Evolutionary conservation across 2,329 filamentous ascomycete genomes (phyloP), one percentile per base, ranked within the genome.

Genomic region (Paecilomyces variotii): DNA sequence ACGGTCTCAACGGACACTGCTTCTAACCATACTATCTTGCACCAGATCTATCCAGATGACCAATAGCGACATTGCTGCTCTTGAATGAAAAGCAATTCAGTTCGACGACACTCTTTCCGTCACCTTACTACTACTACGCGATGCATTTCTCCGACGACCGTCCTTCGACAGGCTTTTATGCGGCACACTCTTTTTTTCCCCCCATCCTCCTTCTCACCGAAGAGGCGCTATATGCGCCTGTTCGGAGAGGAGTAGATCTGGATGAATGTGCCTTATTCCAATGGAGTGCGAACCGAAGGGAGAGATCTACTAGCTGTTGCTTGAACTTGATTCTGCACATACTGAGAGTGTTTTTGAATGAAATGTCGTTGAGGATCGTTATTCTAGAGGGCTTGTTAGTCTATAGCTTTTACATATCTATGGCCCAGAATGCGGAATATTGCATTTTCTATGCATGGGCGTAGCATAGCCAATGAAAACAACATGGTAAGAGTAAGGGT

Each of bases 141-240:
- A 45, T 24, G 7, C 3, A n/a, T 9, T 45, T 39, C 19, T 45
- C 7, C 39, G 5, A 45, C 39, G n/a, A 45, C n/a, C 35, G 27
- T 52, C n/a, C 12, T 26, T 52, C 24, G 50, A 26, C 25, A 26
- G 11, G 27, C 25, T 4, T 14, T 14, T 3, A 10, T 26, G 25
- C 11, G 25, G 4, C 57, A 59, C 58, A 45, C 57, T 53, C 45
- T 63, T 56, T 60, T 57, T 57, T 58, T 65, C 61, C 60, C 63
- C 63, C 30, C 28, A 30, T 62, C 59, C 58, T 66, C 67, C 66
- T 73, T 72, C 72, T 74, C 72, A 74, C 61, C 66, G 68, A 69
- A 65, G 60, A 61, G 61, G 61, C 67, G 69, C 71, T 74, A 72
- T 56, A 72, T 61, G 72, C 68, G 68, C 58, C 60, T 71, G 64